phyloP scores from a whole-genome alignment of 148 eudicot species.

The Rhododendron vialii region DNA sequence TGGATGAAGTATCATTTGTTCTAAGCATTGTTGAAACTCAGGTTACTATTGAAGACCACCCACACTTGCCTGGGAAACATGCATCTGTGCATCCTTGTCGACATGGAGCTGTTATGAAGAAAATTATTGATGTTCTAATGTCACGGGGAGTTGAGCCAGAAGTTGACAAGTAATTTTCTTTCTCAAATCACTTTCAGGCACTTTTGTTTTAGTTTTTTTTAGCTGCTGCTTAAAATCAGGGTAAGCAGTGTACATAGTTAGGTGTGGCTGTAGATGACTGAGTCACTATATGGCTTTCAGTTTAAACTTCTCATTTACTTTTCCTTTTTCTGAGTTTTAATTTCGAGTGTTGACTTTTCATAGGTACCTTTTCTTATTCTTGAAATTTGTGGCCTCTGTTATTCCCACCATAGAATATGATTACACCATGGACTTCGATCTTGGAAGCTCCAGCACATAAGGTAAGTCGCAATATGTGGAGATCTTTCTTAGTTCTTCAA shows the following conservation, averaged over 20 bases:
- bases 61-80: slow-evolving; percentile 97
- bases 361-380: slow-evolving; percentile 94
- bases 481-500: not conserved
- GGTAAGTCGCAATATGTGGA: slow-evolving; percentile 18
- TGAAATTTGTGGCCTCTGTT: slow-evolving; percentile 95
- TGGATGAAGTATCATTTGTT: not conserved
- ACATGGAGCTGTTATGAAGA: slow-evolving; percentile 99
- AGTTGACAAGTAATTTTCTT: slow-evolving; percentile 82
- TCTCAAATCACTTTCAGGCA: not conserved
- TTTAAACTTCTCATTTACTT: not conserved
- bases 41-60: slow-evolving; percentile 99
- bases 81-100: slow-evolving; percentile 98
- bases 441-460: slow-evolving; percentile 77
- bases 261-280: not conserved
- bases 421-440: slow-evolving; percentile 97
- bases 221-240: slow-evolving; percentile 4
- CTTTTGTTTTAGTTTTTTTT: not conserved
- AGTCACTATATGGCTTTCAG: not conserved
- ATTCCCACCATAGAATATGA: slow-evolving; percentile 98
- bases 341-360: slow-evolving; percentile 15
- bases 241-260: not conserved
- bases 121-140: slow-evolving; percentile 92
- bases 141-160: slow-evolving; percentile 97
- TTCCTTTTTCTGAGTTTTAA: not conserved
- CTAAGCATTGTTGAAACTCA: slow-evolving; percentile 17